Conservation (phyloP, 768 basidiomycete genomes). For the Suillus spraguei region DNA sequence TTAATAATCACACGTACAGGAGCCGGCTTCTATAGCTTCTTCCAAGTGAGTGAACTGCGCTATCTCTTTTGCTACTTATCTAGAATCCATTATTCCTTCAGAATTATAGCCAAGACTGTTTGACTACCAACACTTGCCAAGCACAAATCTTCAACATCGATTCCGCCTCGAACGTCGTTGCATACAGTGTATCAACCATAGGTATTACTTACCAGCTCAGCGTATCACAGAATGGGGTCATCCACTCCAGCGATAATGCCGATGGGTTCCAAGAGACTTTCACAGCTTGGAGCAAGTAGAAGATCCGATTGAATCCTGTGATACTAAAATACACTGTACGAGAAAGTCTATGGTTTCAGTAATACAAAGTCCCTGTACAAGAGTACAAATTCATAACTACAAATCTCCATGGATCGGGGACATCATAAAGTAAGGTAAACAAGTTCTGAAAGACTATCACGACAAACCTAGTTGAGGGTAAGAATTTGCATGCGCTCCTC, state of each 20-base stretch:
- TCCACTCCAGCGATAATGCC: conserved; percentile 38
- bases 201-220: conserved; percentile 45
- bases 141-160: conserved; percentile 45
- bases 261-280: conserved; percentile 49
- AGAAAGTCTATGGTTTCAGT: neutral
- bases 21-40: conserved; percentile 56
- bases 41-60: conserved; percentile 35
- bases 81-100: conserved; percentile 19
- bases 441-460: neutral
- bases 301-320: neutral
- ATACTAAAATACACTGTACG: neutral
- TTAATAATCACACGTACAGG: conserved; percentile 27
- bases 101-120: conserved; percentile 44
- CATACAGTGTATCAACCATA: conserved; percentile 53
- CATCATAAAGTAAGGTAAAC: neutral
- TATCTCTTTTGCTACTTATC: neutral
- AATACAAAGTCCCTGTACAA: neutral
- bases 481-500: conserved; percentile 73
- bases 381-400: neutral
- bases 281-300: conserved; percentile 32
- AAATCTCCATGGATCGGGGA: neutral
- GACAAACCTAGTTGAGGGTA: conserved; percentile 30
- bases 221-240: conserved; percentile 36
- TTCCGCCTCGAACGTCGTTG: conserved; percentile 38
- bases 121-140: conserved; percentile 42